These are phyloP conservation scores for Rhazya stricta DNA, from an alignment of 257 asterid species.

Conservation along the genomic window DNA sequence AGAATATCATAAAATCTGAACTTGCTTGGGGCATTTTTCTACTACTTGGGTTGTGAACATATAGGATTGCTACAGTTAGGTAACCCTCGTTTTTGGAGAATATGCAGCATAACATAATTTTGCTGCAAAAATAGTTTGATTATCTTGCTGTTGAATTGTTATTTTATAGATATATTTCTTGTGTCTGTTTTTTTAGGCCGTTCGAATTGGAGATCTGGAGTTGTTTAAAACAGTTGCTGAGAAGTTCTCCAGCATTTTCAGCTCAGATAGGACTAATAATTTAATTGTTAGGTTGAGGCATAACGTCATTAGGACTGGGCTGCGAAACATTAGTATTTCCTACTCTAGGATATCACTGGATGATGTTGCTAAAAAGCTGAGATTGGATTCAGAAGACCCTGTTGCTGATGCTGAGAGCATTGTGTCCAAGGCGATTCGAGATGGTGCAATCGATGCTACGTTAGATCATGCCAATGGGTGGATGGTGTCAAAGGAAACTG, in stretches of 20 bases:
- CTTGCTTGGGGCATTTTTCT: background rate
- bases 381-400: constrained; percentile 74
- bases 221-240: constrained; percentile 69
- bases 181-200: constrained; percentile 56
- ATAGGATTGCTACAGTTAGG: background rate
- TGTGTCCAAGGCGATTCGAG: constrained; percentile 77
- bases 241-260: constrained; percentile 65
- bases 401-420: constrained; percentile 91
- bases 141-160: background rate
- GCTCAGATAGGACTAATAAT: constrained; percentile 71
- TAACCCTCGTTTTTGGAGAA: background rate
- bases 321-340: constrained; percentile 84
- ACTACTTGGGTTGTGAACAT: background rate
- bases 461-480: constrained; percentile 67
- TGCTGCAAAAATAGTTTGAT: background rate
- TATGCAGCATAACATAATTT: background rate
- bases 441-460: constrained; percentile 88
- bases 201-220: constrained; percentile 83
- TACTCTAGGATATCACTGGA: constrained; percentile 73
- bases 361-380: constrained; percentile 76
- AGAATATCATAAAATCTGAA: constrained; percentile 5
- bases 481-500: constrained; percentile 87
- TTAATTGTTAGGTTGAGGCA: constrained; percentile 83
- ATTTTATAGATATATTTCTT: background rate
- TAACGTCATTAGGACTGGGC: constrained; percentile 82